These are phyloP conservation scores for Citrus cavaleriei DNA, from an alignment of 345 rosid genomes.

Conservation along the genomic window DNA sequence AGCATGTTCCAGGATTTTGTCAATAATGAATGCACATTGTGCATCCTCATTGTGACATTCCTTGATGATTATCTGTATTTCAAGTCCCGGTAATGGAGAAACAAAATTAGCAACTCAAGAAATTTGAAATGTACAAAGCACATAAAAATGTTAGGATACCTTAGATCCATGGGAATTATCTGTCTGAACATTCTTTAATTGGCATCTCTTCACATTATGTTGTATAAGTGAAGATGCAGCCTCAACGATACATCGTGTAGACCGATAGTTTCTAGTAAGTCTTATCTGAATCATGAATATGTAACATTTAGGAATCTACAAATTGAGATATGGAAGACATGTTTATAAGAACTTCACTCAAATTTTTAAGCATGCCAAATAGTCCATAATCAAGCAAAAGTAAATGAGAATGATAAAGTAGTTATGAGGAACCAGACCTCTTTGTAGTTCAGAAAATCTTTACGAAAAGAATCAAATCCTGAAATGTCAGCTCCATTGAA, in stretches of 20 bases:
- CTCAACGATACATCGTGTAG: conserved; percentile 83
- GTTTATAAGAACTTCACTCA: background rate
- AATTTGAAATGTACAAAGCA: background rate
- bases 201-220: conserved; percentile 66
- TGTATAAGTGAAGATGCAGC: conserved; percentile 83
- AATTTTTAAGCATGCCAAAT: background rate
- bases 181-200: conserved; percentile 58
- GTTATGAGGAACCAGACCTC: conserved; percentile 48
- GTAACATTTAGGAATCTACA: conserved; percentile 4
- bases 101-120: conserved; percentile 1
- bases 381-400: background rate
- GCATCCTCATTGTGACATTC: conserved; percentile 90
- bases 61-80: conserved; percentile 61
- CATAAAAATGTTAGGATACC: conserved; percentile 37
- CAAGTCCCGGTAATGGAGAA: conserved; percentile 17
- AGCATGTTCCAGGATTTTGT: conserved; percentile 74
- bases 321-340: background rate
- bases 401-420: background rate
- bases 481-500: conserved; percentile 90
- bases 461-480: conserved; percentile 88
- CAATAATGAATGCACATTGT: conserved; percentile 80
- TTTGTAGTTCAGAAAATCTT: conserved; percentile 69
- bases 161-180: conserved; percentile 87
- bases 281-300: conserved; percentile 54
- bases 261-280: conserved; percentile 80